Percentiles rank a stretch among this genome's conserved stretches.
Evolutionary conservation across 345 rosid genomes (phyloP).

Genomic region (Ricinus communis): DNA sequence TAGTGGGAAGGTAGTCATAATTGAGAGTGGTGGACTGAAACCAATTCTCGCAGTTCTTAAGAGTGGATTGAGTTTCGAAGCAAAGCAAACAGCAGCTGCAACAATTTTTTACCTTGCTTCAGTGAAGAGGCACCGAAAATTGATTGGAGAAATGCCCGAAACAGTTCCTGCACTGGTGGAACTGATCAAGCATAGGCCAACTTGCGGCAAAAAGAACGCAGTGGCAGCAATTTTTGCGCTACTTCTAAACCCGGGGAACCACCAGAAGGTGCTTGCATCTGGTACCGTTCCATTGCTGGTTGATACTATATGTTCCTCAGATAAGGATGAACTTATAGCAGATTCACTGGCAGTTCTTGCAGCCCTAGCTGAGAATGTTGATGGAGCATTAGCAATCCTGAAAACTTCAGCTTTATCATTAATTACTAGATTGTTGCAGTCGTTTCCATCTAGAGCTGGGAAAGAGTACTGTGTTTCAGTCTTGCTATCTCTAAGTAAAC

Average conservation of each 20-base stretch:
- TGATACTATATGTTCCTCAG: slow-evolving; percentile 36
- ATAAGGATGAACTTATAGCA: slow-evolving; percentile 46
- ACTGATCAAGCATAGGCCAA: slow-evolving; percentile 49
- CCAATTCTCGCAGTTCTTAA: slow-evolving; percentile 51
- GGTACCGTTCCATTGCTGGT: slow-evolving; percentile 54
- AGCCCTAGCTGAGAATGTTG: slow-evolving; percentile 44
- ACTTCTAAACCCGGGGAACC: slow-evolving; percentile 45
- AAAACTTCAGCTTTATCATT: slow-evolving; percentile 43
- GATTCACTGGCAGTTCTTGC: slow-evolving; percentile 71
- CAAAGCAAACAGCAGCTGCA: slow-evolving; percentile 65
- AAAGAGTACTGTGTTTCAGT: slow-evolving; percentile 61
- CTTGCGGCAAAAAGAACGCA: slow-evolving; percentile 66
- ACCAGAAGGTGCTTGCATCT: slow-evolving; percentile 48
- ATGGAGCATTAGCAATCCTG: slow-evolving; percentile 52
- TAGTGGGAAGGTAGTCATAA: slow-evolving; percentile 49
- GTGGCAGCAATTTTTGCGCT: slow-evolving; percentile 59
- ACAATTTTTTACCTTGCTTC: slow-evolving; percentile 67
- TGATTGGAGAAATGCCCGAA: slow-evolving; percentile 58
- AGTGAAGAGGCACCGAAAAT: slow-evolving; percentile 47
- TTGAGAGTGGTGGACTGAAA: slow-evolving; percentile 56
- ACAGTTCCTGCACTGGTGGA: slow-evolving; percentile 56
- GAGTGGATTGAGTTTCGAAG: slow-evolving; percentile 55
- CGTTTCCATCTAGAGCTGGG: slow-evolving; percentile 37
- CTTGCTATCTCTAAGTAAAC: slow-evolving; percentile 47
- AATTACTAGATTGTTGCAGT: slow-evolving; percentile 34